These are phyloP conservation scores for Termitomyces heimii DNA, from an alignment of 768 basidiomycete species.

Conservation along the genomic window DNA sequence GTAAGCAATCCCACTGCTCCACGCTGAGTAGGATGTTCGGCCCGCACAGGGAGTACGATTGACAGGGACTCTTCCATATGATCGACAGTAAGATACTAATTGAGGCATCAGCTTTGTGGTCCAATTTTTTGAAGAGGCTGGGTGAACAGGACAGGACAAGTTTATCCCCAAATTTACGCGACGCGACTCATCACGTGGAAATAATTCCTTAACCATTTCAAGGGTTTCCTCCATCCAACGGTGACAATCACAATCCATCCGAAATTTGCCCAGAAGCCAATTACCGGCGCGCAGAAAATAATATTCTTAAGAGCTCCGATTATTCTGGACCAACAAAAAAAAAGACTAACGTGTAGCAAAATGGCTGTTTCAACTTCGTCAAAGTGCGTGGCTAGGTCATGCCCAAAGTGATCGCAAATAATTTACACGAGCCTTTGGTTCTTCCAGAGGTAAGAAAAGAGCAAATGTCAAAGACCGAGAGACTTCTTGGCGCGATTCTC, in stretches of 20 bases:
- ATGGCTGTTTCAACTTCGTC: conserved; percentile 17
- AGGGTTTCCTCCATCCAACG: conserved; percentile 22
- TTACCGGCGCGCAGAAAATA: conserved; percentile 7
- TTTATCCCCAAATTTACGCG: conserved; percentile 7
- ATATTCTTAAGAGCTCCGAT: conserved; percentile 1
- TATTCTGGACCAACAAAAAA: conserved; percentile 1
- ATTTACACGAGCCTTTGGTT: conserved; percentile 7
- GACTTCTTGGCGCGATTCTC: conserved; percentile 29
- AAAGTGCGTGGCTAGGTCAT: conserved; percentile 24
- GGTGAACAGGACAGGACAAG: too few species aligned
- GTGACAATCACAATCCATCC: conserved; percentile 26
- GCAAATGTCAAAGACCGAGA: conserved; percentile 24
- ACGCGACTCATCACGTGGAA: conserved; percentile 16
- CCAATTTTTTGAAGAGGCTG: too few species aligned
- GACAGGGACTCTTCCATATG: not conserved
- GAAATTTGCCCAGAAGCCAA: conserved; percentile 9
- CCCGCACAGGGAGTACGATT: not conserved
- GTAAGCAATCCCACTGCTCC: not conserved
- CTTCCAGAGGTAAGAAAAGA: conserved; percentile 44
- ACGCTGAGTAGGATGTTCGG: not conserved
- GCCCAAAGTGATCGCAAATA: not conserved
- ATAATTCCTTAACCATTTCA: not conserved
- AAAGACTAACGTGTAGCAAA: not conserved
- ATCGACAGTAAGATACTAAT: not conserved
- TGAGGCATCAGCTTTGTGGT: not conserved